Evolutionary conservation across 257 asterid genomes (phyloP).

Genomic region (Forsythia suspensa): DNA sequence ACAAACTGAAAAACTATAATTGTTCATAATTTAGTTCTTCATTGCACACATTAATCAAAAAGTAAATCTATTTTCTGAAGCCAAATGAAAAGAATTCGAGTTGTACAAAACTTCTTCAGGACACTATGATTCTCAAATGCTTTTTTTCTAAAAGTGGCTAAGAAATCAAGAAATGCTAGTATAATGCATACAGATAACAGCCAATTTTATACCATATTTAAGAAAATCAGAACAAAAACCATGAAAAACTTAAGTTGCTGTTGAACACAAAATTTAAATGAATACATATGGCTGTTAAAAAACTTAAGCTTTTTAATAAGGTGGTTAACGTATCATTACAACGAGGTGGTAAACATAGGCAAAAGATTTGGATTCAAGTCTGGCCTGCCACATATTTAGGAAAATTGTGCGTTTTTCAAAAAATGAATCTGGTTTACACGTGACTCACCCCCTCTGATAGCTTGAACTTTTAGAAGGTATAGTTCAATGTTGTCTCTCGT

Average conservation of each 20-base stretch:
- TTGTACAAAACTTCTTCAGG: too few relatives aligned
- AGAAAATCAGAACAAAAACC: constrained; percentile 1
- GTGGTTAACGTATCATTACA: not conserved
- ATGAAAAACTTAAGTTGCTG: not conserved
- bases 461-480: not conserved
- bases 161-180: not conserved
- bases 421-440: not conserved
- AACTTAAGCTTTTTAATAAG: too few relatives aligned
- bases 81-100: constrained; percentile 4
- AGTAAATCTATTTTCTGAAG: constrained; percentile 10
- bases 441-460: not conserved
- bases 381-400: too few relatives aligned
- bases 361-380: too few relatives aligned
- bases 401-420: too few relatives aligned
- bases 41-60: constrained; percentile 22
- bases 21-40: not conserved
- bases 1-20: not conserved
- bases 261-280: not conserved
- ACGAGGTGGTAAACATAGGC: too few relatives aligned
- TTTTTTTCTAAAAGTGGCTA: constrained; percentile 8
- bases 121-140: constrained; percentile 2
- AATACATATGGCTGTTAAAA: too few relatives aligned
- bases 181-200: not conserved
- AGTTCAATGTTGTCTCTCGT: not conserved
- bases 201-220: not conserved